Evolutionary conservation across 1,284 basidiomycete species (phyloP), one percentile per base, ranked within the genome.

Genomic region (Takashimella tepidaria): DNA sequence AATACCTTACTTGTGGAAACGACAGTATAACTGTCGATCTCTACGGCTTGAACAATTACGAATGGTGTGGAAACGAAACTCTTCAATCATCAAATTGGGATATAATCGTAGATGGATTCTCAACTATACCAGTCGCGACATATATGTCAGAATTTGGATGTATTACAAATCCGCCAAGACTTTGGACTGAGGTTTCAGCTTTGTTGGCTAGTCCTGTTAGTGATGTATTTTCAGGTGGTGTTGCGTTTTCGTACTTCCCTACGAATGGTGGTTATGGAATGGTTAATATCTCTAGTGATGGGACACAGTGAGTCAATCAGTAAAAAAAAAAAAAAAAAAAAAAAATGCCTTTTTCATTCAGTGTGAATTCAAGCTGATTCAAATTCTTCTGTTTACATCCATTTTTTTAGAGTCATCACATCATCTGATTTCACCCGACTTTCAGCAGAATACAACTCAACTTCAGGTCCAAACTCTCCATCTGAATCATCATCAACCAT

Each of bases 111-210:
- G 43, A 55, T 4, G 77, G 75, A 21, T 79, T 79, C 60, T 54
- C 56, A 12, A 59, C 74, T 57, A 85, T 86, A 70, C 88, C 89
- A 51, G 82, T 92, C 22, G 83, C 84, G 1, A 88, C 88, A 4
- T 93, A 93, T 79, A 89, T 93, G 77, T 88, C 88, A 69, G 91
- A 96, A 79, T 95, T 83, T 60, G 91, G 91, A 54, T 90, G 87
- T 66, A 83, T 86, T 67, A 81, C 76, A 11, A 75, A 70, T 21
- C 77, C 78, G 20, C 83, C 85, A 43, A 84, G 89, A 63, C 76
- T 84, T 23, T 96, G 89, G 88, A 86, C 83, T 40, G 91, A 96
- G 71, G 83, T 85, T 12, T 77, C 74, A 27, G 82, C 86, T n/a
- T 79, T 96, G 19, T 88, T 86, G 70, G 81, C 85, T 54, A 66